Evolutionary conservation across 2,329 filamentous ascomycete genomes (phyloP).

Genomic region (Alternaria triticimaculans): DNA sequence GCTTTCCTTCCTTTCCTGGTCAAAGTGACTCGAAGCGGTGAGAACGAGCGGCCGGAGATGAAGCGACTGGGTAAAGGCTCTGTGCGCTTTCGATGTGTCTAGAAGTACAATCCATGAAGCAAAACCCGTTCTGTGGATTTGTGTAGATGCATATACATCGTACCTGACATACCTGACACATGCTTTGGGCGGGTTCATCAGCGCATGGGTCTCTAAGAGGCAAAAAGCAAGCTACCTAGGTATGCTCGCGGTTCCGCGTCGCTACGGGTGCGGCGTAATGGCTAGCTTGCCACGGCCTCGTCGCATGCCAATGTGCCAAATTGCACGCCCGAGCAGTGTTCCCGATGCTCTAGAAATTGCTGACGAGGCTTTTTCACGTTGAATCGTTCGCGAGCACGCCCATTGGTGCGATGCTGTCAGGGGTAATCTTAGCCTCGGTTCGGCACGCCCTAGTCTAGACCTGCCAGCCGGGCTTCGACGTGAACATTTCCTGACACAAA

Average conservation of each 20-base stretch:
- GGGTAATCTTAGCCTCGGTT: constrained; percentile 27
- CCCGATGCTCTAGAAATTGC: constrained; percentile 17
- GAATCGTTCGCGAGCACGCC: constrained; percentile 8
- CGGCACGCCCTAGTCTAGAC: constrained; percentile 34
- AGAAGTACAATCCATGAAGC: background rate
- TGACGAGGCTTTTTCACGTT: constrained; percentile 24
- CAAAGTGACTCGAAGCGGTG: background rate
- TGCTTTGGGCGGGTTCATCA: background rate
- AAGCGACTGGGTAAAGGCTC: background rate
- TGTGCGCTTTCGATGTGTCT: constrained; percentile 5
- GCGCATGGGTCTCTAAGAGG: background rate
- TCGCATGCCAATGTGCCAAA: constrained; percentile 9
- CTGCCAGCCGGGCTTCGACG: constrained; percentile 5
- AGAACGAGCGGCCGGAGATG: background rate
- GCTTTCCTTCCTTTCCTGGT: background rate
- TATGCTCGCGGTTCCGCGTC: background rate
- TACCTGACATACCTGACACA: background rate
- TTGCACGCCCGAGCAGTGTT: background rate
- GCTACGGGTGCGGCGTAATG: background rate
- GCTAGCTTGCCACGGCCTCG: constrained; percentile 3
- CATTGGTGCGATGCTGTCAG: constrained; percentile 21
- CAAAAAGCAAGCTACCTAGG: background rate
- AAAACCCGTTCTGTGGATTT: constrained; percentile 1
- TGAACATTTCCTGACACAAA: constrained; percentile 29
- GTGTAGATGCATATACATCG: background rate